Evolutionary conservation across 176 grass and related monocot species (phyloP).

Genomic region (Otatea glauca): DNA sequence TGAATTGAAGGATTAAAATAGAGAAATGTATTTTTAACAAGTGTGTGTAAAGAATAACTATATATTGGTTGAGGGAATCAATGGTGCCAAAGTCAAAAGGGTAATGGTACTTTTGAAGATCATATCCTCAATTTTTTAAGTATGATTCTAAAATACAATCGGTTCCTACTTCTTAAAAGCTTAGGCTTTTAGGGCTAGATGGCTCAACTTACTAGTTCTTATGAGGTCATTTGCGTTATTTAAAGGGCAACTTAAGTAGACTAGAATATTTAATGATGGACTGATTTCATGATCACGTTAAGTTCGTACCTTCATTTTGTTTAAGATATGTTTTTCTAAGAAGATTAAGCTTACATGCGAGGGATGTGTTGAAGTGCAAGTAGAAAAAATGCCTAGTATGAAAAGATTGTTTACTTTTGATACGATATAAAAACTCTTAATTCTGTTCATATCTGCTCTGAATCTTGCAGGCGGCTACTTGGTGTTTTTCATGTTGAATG

Average conservation of each 20-base stretch:
- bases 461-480: slow-evolving; percentile 59
- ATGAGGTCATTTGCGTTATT: not conserved
- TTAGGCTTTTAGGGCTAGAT: not conserved
- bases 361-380: not conserved
- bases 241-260: not conserved
- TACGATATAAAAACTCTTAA: slow-evolving; percentile 9
- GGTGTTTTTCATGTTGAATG: slow-evolving; percentile 64
- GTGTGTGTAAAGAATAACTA: not conserved
- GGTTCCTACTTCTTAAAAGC: not conserved
- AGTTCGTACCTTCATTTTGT: not conserved
- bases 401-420: not conserved
- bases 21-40: not conserved
- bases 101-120: not conserved
- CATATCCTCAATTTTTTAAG: not conserved
- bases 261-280: not conserved
- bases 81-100: not conserved
- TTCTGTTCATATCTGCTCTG: slow-evolving; percentile 8
- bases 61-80: not conserved
- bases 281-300: not conserved
- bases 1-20: not conserved
- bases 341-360: not conserved
- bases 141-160: not conserved
- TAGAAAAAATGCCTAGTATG: not conserved
- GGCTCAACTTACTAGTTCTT: not conserved
- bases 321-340: not conserved